Evolutionary conservation across 768 basidiomycete species (phyloP), one percentile per base, ranked within the genome.

Genomic region (Leccinum barrowsii): DNA sequence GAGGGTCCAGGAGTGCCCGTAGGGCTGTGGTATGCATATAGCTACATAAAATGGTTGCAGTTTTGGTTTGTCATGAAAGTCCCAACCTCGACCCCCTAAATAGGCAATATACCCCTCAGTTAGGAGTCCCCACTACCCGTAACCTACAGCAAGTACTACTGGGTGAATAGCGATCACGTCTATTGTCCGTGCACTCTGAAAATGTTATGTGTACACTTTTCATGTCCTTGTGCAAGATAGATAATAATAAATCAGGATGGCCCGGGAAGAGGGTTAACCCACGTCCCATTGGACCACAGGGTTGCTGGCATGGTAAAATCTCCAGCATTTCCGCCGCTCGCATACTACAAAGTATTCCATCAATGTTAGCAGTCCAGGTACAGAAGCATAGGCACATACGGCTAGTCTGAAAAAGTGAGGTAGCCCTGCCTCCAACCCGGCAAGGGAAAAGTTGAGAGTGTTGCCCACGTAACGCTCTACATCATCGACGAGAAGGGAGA

Each of bases 221-320:
- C 13, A 30, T 28, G 40, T 26, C 19, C 37, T 44, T 49, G 32
- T 17, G n/a, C 13, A 5, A 24, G 22, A 44, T 40, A 26, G 5
- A 42, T 19, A 19, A 11, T 19, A 19, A 49, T n/a, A 54, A 48
- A 32, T 59, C 28, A 63, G 11, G 88, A 85, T 51, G 87, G 78
- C n/a, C 92, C 92, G 11, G 84, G 77, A 19, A 77, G 72, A 22
- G 93, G 85, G 68, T 91, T 80, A 46, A 84, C 78, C 90, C 90
- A 94, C 15, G 90, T 91, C 52, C 89, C 88, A 69, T 94, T 93
- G 2, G 86, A 83, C 78, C 83, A 87, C 53, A 90, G 74, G 4
- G 81, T 85, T 7, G 89, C 90, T 6, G 91, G 79, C 77, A 82
- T 89, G 0, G 92, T 92, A 65, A 89, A 94, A 72, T 93, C 91